Evolutionary conservation across 1,284 basidiomycete genomes (phyloP), one percentile per base, ranked within the genome.

Genomic region (Sparassis latifolia): DNA sequence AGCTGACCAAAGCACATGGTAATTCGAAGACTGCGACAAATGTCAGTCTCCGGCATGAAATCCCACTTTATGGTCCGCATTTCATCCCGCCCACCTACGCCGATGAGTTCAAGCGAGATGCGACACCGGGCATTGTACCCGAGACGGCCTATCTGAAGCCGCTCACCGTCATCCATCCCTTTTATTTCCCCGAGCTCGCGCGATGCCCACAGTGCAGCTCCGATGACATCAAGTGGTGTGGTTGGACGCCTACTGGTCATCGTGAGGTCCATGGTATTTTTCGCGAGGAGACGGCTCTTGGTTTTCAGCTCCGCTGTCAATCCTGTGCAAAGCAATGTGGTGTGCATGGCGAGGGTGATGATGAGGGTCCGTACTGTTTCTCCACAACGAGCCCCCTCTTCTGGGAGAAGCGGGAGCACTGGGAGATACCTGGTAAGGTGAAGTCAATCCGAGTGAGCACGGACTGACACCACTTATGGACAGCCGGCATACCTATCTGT

Each of bases 161-260:
- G 2, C 28, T 64, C 32, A 63, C 55, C n/a, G 50, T 62, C 1
- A n/a, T 65, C 0, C 60, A 65, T 32, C 59, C 54, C 0, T 50
- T 63, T 10, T 62, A 58, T 42, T 55, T 54, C 10, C 42, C 45
- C 1, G 42, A 48, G 7, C 52, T 65, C 5, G 29, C 44, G 3
- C 44, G 51, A 3, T 63, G 62, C 43, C 55, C 59, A 1, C 40
- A 48, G 31, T 63, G 61, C 35, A 41, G 29, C 4, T 55, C 51
- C 3, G 38, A 10, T 1, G 49, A 57, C 7, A 43, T 48, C 4
- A 12, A 35, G 43, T 55, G 59, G 44, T 29, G 32, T 10, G 53
- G 53, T 5, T 64, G 62, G 59, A 62, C 42, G 1, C 27, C 44
- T 3, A 63, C 48, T 0, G 61, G 60, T 1, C 55, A 57, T 30